phyloP scores from a whole-genome alignment of 75 land plant genomes.

The Gnetum montanum region DNA sequence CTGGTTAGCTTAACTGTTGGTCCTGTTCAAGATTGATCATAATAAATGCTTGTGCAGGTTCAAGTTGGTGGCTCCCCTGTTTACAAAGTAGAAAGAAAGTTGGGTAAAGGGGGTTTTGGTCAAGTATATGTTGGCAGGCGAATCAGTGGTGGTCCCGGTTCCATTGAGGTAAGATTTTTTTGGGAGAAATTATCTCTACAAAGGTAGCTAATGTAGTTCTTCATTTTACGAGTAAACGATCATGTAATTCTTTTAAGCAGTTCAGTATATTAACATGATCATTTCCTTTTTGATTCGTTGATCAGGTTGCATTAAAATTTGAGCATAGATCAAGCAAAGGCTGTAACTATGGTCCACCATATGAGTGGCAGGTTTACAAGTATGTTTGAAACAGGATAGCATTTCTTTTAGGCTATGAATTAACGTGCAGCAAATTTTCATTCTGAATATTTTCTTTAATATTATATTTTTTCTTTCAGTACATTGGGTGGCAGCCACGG shows the following conservation, averaged over 20 bases:
- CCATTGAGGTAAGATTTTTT: constrained; percentile 31
- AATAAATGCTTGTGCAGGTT: too few relatives aligned
- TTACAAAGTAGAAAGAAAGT: constrained; percentile 44
- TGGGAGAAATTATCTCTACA: too few relatives aligned
- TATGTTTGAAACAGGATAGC: constrained; percentile 13
- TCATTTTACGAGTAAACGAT: too few relatives aligned
- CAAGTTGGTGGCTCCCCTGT: constrained; percentile 47
- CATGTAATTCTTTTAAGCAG: too few relatives aligned
- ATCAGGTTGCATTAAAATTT: constrained; percentile 74
- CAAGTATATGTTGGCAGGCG: constrained; percentile 53
- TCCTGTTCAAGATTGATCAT: neutral
- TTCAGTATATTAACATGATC: too few relatives aligned
- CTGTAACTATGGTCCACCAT: constrained; percentile 88
- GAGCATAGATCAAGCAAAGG: constrained; percentile 89
- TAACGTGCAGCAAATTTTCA: too few relatives aligned
- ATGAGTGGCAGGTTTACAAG: constrained; percentile 99
- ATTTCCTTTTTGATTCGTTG: neutral
- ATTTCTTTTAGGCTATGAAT: neutral
- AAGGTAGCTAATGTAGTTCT: too few relatives aligned
- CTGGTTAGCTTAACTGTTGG: neutral
- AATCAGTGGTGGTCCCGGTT: constrained; percentile 38
- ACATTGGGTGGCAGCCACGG: constrained; percentile 39
- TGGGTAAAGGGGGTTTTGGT: constrained; percentile 56
- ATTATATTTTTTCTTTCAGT: constrained; percentile 1
- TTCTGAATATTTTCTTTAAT: too few relatives aligned